Percentiles rank a stretch among this genome's conserved stretches.
phyloP scores from a whole-genome alignment of 2,329 filamentous ascomycete species.

The Ceratocystis diversiconidia region DNA sequence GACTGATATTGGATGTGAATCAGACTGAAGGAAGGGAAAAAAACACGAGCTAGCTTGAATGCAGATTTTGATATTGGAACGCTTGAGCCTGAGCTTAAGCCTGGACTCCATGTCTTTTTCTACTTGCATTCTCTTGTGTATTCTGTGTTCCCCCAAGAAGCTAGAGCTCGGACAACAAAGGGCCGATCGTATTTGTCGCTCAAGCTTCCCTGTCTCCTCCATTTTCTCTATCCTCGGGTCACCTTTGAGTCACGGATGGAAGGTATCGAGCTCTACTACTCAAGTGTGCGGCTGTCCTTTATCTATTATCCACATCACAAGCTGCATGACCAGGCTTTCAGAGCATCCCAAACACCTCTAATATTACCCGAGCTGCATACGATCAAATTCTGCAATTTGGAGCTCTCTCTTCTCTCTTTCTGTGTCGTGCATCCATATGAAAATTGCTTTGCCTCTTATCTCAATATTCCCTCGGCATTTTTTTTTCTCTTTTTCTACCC shows the following conservation, averaged over 20 bases:
- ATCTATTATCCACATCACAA: not conserved
- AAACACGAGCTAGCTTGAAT: not conserved
- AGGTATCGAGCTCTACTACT: not conserved
- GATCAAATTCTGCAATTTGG: not conserved
- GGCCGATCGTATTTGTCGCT: constrained; percentile 1
- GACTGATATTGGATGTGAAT: not conserved
- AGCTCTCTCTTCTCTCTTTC: not conserved
- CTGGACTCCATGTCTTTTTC: not conserved
- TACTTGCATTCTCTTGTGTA: not conserved
- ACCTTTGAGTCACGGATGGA: not conserved
- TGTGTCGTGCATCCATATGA: not conserved
- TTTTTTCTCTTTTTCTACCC: not conserved
- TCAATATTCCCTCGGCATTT: not conserved
- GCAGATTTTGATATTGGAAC: not conserved
- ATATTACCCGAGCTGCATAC: not conserved
- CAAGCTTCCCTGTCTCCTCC: not conserved
- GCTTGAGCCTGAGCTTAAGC: not conserved
- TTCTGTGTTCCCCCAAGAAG: not conserved
- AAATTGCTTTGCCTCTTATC: not conserved
- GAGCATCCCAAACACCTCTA: not conserved
- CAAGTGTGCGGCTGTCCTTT: not conserved
- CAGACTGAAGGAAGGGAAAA: not conserved
- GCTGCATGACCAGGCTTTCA: not conserved
- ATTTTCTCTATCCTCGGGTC: not conserved
- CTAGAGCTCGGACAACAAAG: not conserved